phyloP scores from a whole-genome alignment of 352 stramenopile genomes.

The Phytophthora citricola region DNA sequence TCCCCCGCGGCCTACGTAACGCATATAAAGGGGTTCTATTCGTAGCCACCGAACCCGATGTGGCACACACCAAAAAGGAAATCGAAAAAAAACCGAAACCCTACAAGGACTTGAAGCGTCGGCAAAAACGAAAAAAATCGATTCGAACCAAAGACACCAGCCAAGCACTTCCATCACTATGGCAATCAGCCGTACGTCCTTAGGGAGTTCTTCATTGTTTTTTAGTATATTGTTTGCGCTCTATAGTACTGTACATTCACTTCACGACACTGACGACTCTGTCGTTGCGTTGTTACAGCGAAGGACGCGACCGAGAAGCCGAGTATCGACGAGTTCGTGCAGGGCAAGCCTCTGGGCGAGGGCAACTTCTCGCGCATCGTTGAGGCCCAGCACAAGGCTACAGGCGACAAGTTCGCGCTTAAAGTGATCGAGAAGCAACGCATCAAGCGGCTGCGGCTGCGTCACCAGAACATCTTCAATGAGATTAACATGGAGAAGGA shows the following conservation, averaged over 20 bases:
- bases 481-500: slow-evolving; percentile 98
- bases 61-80: slow-evolving; percentile 6
- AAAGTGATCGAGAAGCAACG: slow-evolving; percentile 96
- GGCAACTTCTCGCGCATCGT: slow-evolving; percentile 98
- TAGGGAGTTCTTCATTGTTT: not conserved
- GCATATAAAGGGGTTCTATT: slow-evolving; percentile 36
- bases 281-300: slow-evolving; percentile 45
- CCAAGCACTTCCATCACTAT: slow-evolving; percentile 1
- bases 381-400: slow-evolving; percentile 87
- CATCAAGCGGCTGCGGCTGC: slow-evolving; percentile 85
- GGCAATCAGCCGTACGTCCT: slow-evolving; percentile 27
- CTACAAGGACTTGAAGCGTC: slow-evolving; percentile 22
- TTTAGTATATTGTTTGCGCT: not conserved
- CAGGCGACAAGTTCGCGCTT: slow-evolving; percentile 93
- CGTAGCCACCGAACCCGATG: slow-evolving; percentile 16
- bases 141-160: too few relatives aligned
- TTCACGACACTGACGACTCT: slow-evolving; percentile 3
- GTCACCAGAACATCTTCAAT: slow-evolving; percentile 98
- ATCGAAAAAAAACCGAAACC: not conserved
- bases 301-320: slow-evolving; percentile 82
- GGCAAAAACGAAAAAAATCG: not conserved
- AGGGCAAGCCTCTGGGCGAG: slow-evolving; percentile 67
- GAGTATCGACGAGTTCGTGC: slow-evolving; percentile 72
- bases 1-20: slow-evolving; percentile 32
- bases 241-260: not conserved